A percentile compares a stretch with the other conserved stretches of the same genome.
These are phyloP conservation scores for Astrothelium macrocarpum DNA, from an alignment of 495 filamentous ascomycete genomes.

Conservation along the genomic window DNA sequence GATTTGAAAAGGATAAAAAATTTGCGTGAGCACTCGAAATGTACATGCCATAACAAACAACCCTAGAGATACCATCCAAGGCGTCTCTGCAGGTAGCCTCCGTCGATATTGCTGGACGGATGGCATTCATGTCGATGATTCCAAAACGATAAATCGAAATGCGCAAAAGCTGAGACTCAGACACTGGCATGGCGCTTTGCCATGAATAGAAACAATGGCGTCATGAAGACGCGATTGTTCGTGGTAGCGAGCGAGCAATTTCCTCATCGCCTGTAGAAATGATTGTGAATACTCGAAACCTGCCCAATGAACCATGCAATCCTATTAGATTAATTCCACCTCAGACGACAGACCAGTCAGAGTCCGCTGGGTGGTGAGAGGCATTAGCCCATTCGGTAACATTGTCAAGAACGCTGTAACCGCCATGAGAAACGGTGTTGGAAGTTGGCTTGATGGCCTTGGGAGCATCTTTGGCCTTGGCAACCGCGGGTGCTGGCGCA, in stretches of 20 bases:
- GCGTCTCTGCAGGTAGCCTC: background rate
- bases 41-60: background rate
- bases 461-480: conserved; percentile 43
- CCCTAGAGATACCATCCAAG: background rate
- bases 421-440: background rate
- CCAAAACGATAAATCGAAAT: background rate
- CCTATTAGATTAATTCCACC: too few relatives aligned
- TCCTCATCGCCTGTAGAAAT: background rate
- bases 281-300: background rate
- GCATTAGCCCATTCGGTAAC: conserved; percentile 30
- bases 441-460: conserved; percentile 29
- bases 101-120: background rate
- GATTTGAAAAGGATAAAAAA: background rate
- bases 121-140: background rate
- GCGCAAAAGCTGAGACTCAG: background rate
- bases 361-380: conserved; percentile 45
- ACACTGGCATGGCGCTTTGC: background rate
- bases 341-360: conserved; percentile 44
- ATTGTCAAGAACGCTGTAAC: background rate
- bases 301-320: too few relatives aligned
- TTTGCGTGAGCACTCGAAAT: background rate
- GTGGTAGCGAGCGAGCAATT: background rate
- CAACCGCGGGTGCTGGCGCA: conserved; percentile 33
- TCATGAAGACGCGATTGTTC: background rate
- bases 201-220: background rate